These are phyloP conservation scores for Amaranthus cruentus DNA, from an alignment of 148 eudicot species.

Conservation along the genomic window DNA sequence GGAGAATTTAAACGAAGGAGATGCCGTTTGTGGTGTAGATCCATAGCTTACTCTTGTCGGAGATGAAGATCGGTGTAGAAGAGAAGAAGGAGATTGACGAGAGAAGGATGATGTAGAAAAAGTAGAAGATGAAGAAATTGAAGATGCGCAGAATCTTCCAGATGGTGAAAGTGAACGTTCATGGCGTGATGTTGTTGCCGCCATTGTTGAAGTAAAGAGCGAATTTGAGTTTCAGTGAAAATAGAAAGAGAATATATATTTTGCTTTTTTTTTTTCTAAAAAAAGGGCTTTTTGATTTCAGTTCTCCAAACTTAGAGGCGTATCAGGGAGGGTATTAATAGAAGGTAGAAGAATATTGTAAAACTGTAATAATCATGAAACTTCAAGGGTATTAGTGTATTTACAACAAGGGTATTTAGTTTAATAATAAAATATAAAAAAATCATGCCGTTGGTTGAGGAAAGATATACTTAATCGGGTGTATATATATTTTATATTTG, in stretches of 20 bases:
- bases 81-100: not conserved
- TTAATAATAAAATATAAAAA: not conserved
- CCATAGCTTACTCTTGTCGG: constrained; percentile 34
- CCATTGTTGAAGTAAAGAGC: constrained; percentile 24
- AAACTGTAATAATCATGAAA: not conserved
- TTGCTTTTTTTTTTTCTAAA: constrained; percentile 8
- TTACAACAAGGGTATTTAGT: not conserved
- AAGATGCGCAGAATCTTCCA: constrained; percentile 46
- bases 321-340: constrained; percentile 29
- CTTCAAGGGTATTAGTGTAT: constrained; percentile 4
- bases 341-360: constrained; percentile 2
- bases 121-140: constrained; percentile 35
- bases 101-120: constrained; percentile 9
- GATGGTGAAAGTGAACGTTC: constrained; percentile 50
- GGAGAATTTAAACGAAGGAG: constrained; percentile 6
- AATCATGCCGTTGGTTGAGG: constrained; percentile 28
- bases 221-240: not conserved
- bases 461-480: not conserved
- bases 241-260: constrained; percentile 9
- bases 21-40: constrained; percentile 15
- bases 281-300: constrained; percentile 22
- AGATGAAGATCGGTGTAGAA: constrained; percentile 32
- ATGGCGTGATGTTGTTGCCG: constrained; percentile 28
- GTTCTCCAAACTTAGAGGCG: constrained; percentile 38
- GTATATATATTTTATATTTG: not conserved